Conservation (phyloP, 2,329 filamentous ascomycete species). For the Fusarium hostae region DNA sequence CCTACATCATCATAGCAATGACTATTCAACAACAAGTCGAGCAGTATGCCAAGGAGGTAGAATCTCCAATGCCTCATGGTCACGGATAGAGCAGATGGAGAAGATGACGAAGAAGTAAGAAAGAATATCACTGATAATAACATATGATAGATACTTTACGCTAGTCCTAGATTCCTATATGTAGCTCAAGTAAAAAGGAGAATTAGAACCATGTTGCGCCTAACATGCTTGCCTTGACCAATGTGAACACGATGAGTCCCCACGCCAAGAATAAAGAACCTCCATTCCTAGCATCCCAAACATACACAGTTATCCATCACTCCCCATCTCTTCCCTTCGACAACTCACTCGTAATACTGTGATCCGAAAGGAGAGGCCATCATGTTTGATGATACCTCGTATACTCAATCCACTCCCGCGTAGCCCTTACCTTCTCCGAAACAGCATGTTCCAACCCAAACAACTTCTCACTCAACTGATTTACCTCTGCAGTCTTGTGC, state of each 20-base stretch:
- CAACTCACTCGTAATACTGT: too few species aligned
- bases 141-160: rapidly evolving
- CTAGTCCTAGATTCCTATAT: rapidly evolving
- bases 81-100: not conserved
- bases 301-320: not conserved
- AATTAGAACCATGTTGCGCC: too few species aligned
- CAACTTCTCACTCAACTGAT: too few species aligned
- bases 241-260: not conserved
- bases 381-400: not conserved
- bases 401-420: not conserved
- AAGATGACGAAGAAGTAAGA: not conserved
- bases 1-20: rapidly evolving
- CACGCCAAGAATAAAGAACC: not conserved
- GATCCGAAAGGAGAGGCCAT: too few species aligned
- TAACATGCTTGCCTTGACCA: not conserved
- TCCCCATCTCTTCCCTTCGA: not conserved
- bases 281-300: too few species aligned
- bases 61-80: not conserved
- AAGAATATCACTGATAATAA: not conserved
- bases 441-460: not conserved
- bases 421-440: too few species aligned
- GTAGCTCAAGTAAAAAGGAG: too few species aligned
- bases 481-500: too few species aligned
- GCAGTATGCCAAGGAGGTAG: not conserved
- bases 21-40: not conserved